Base-by-base conservation (phyloP, 768 basidiomycete species). In the Termitomyces bulborhizus region DNA sequence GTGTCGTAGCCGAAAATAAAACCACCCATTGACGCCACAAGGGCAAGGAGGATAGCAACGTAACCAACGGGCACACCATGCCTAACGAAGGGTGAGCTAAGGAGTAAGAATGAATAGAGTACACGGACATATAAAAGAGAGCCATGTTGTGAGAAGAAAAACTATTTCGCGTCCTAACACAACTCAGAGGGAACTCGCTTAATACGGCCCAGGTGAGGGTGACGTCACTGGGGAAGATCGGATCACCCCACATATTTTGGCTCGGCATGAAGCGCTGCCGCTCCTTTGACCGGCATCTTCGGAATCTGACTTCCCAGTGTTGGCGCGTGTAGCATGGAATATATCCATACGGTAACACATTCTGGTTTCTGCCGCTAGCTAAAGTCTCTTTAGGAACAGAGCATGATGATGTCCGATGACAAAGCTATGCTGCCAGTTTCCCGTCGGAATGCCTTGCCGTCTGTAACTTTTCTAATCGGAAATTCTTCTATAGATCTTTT, bases 1-100 rank as follows among this genome's bases (percentile, higher is more conserved):
- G 85, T 88, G 66, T 88, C 85, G 60, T 86, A 86, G 52, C 80
- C 81, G 53, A 82, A 83, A 57, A 83, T 82, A 68, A 82, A 82
- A 46, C 87, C 86, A 54, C 86, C 87, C 77, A 88, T 86, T 49
- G 80, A 82, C 36, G 86, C 83, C 36, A 90, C 66, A 54, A 86
- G 63, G 61, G 86, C 86, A 48, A 88, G 71, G 72, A 81, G 76
- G 66, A 89, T 79, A 55, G 86, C 77, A 40, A 80, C 76, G 67
- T 71, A 74, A 53, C 84, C 84, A 51, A 86, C 79, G 61, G 83
- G 84, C 60, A 82, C 73, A 57, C 80, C 83, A 65, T 79, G 73
- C 56, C 83, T 84, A 51, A 29, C 26, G 24, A 51, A 37, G 31
- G 21, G 3, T 46, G 24, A 54, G 57, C 15, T 12, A 21, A 46